phyloP scores from a whole-genome alignment of 2,329 filamentous ascomycete species.

The Exophiala bonariae region DNA sequence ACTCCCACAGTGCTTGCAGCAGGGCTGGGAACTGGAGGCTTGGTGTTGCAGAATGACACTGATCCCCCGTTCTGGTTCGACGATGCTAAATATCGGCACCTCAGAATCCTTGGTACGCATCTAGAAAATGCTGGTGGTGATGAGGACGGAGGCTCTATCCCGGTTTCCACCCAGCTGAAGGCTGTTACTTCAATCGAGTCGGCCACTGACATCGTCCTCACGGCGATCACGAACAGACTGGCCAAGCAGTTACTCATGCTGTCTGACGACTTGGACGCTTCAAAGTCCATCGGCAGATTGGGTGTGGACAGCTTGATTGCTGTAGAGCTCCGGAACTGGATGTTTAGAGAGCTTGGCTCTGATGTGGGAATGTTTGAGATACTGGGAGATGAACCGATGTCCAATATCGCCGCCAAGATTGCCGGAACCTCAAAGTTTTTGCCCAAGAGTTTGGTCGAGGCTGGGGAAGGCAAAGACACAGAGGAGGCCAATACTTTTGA shows the following conservation, averaged over 20 bases:
- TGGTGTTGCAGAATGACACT: neutral
- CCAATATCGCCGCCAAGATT: constrained; percentile 2
- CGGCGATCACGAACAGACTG: constrained; percentile 50
- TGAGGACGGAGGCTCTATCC: constrained; percentile 32
- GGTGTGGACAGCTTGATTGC: constrained; percentile 33
- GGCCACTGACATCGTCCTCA: constrained; percentile 46
- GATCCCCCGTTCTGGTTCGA: constrained; percentile 4
- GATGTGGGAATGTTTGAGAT: constrained; percentile 16
- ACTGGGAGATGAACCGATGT: constrained; percentile 28
- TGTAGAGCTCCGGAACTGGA: constrained; percentile 32
- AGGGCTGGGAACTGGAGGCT: constrained; percentile 3
- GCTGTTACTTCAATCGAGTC: constrained; percentile 45
- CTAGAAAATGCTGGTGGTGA: constrained; percentile 16
- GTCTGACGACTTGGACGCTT: constrained; percentile 48
- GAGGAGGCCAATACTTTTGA: constrained; percentile 3
- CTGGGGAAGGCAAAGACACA: neutral
- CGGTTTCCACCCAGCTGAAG: constrained; percentile 47
- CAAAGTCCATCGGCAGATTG: constrained; percentile 23
- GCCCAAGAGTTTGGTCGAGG: constrained; percentile 4
- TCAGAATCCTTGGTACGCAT: constrained; percentile 28
- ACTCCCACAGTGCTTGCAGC: constrained; percentile 6
- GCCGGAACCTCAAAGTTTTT: constrained; percentile 2
- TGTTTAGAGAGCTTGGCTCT: constrained; percentile 19
- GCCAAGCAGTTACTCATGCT: constrained; percentile 52
- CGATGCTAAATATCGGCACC: constrained; percentile 52